These are phyloP conservation scores for Fusarium sp. DNA, from an alignment of 2,329 filamentous ascomycete genomes.

Conservation along the genomic window DNA sequence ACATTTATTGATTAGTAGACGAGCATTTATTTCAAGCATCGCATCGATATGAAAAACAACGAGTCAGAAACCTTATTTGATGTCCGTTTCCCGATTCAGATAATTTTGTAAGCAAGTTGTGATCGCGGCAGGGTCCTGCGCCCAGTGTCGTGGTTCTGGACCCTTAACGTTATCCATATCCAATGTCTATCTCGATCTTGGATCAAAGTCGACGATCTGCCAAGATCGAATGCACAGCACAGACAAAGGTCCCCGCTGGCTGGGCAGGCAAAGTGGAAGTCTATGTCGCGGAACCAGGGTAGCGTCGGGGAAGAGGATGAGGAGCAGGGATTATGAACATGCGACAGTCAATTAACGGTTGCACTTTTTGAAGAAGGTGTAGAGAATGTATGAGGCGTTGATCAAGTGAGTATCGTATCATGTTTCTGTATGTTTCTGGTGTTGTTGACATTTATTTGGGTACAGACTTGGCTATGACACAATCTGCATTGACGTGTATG, in stretches of 20 bases:
- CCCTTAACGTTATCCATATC: constrained; percentile 3
- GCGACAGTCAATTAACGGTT: background rate
- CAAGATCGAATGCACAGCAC: constrained; percentile 20
- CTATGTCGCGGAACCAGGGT: constrained; percentile 2
- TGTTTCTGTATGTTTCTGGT: background rate
- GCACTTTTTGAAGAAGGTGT: background rate
- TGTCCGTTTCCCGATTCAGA: constrained; percentile 21
- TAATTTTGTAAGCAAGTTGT: background rate
- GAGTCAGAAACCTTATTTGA: background rate
- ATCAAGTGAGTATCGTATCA: constrained; percentile 9
- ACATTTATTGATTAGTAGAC: background rate
- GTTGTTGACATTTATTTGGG: background rate
- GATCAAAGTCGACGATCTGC: constrained; percentile 18
- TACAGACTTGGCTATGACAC: background rate
- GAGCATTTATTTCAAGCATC: background rate
- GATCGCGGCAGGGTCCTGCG: constrained; percentile 9
- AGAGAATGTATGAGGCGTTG: background rate
- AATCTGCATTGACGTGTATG: background rate
- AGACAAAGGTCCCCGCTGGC: background rate
- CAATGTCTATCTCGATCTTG: constrained; percentile 23
- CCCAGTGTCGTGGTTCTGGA: constrained; percentile 21
- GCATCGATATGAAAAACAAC: background rate
- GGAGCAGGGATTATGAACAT: constrained; percentile 6
- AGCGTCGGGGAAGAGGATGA: constrained; percentile 13
- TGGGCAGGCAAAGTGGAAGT: background rate